Evolutionary conservation across 23 red algal genomes (phyloP).

Genomic region (Gracilaria domingensis): DNA sequence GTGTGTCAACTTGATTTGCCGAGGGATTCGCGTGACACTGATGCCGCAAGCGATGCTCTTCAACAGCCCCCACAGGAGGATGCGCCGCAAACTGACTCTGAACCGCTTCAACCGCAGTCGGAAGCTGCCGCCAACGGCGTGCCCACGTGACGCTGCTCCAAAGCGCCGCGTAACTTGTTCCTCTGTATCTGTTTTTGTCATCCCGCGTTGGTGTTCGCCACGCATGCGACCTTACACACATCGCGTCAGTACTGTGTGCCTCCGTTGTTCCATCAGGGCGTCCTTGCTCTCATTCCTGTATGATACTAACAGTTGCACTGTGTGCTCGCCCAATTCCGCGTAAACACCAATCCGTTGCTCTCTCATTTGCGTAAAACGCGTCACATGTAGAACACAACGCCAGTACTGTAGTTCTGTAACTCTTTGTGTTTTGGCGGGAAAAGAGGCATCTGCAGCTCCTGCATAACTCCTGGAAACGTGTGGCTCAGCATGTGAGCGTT

Average conservation of each 20-base stretch:
- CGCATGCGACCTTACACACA: neutral
- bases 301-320: neutral
- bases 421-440: too few relatives aligned
- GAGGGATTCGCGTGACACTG: neutral
- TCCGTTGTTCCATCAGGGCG: neutral
- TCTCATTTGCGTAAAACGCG: too few relatives aligned
- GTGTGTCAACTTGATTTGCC: conserved; percentile 17
- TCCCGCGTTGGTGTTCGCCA: neutral
- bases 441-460: too few relatives aligned
- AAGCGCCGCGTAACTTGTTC: neutral
- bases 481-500: too few relatives aligned
- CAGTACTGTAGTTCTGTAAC: too few relatives aligned
- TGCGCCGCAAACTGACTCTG: neutral
- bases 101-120: neutral
- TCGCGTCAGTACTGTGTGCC: too few relatives aligned
- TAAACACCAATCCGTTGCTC: too few relatives aligned
- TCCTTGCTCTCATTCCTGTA: neutral
- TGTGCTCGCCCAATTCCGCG: too few relatives aligned
- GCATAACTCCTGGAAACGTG: too few relatives aligned
- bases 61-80: neutral
- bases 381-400: too few relatives aligned
- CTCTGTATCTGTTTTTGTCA: conserved; percentile 3
- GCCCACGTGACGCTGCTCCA: neutral
- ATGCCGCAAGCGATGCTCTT: neutral
- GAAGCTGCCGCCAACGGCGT: neutral